phyloP scores from a whole-genome alignment of 352 stramenopile species.

The Phytophthora sansomeana region DNA sequence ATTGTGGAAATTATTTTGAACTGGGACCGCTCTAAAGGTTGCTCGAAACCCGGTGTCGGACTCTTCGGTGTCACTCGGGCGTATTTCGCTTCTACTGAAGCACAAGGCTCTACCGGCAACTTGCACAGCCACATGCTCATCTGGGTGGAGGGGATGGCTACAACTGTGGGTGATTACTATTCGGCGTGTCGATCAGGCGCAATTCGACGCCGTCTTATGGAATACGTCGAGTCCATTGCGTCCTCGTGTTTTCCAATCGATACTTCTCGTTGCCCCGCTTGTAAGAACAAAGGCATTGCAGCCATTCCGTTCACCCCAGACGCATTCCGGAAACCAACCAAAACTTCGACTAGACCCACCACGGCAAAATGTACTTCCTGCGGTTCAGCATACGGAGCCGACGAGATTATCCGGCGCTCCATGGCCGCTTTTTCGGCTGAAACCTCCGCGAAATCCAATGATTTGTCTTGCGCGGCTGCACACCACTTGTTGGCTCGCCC shows the following conservation, averaged over 20 bases:
- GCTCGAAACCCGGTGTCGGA: background rate
- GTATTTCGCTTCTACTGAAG: background rate
- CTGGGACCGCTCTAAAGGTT: background rate
- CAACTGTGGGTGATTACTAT: constrained; percentile 2
- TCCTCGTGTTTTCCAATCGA: background rate
- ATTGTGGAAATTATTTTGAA: constrained; percentile 1
- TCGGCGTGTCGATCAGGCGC: background rate
- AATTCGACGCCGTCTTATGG: background rate
- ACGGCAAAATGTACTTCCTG: too few relatives aligned
- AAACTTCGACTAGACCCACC: too few relatives aligned
- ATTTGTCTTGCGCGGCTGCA: too few relatives aligned
- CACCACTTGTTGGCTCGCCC: too few relatives aligned
- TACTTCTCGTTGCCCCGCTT: background rate
- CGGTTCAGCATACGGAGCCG: too few relatives aligned
- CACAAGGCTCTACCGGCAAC: constrained; percentile 3
- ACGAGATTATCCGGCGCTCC: too few relatives aligned
- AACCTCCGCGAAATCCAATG: too few relatives aligned
- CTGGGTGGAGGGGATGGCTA: background rate
- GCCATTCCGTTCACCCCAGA: background rate
- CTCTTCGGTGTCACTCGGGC: background rate
- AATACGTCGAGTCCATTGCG: constrained; percentile 1
- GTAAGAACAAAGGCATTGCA: background rate
- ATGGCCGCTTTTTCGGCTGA: too few relatives aligned
- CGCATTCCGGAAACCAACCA: background rate
- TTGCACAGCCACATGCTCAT: constrained; percentile 1